These are phyloP conservation scores for Fusarium solani-melongenae DNA, from an alignment of 2,329 filamentous ascomycete species.

Conservation along the genomic window DNA sequence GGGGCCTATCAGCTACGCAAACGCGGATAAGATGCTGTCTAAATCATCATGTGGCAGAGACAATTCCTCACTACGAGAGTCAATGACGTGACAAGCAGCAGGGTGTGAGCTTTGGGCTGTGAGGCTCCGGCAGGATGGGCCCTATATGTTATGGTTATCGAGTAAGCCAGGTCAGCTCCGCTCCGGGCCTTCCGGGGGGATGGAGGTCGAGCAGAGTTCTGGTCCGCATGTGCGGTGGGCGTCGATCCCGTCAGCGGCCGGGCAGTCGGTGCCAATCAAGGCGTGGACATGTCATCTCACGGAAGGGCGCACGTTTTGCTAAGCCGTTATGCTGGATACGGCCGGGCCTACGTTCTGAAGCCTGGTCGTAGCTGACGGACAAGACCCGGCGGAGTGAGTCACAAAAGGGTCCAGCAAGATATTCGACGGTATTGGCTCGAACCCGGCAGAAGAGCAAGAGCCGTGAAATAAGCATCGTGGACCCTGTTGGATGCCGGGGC, in stretches of 20 bases:
- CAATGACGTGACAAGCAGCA: slow-evolving; percentile 15
- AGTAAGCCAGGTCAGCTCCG: slow-evolving; percentile 20
- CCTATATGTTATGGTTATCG: slow-evolving; percentile 9
- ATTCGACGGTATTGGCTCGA: background rate
- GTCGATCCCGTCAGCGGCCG: slow-evolving; percentile 10
- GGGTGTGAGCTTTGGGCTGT: background rate
- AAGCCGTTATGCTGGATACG: background rate
- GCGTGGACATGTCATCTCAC: background rate
- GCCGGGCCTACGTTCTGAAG: no score
- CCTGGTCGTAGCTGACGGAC: background rate
- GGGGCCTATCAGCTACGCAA: background rate
- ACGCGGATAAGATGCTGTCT: background rate
- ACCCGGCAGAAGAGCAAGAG: background rate
- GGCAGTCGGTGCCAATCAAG: slow-evolving; percentile 7
- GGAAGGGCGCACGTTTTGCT: background rate
- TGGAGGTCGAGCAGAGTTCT: slow-evolving; percentile 12
- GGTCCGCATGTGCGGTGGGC: slow-evolving; percentile 1
- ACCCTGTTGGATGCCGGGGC: background rate
- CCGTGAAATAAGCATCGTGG: background rate
- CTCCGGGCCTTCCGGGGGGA: slow-evolving; percentile 33
- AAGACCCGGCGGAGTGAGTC: slow-evolving; percentile 6
- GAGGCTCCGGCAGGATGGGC: background rate
- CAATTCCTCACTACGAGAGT: slow-evolving; percentile 6
- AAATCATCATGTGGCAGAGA: background rate
- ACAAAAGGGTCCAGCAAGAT: background rate